Conservation (phyloP, 148 eudicot species). For the Fagopyrum esculentum region DNA sequence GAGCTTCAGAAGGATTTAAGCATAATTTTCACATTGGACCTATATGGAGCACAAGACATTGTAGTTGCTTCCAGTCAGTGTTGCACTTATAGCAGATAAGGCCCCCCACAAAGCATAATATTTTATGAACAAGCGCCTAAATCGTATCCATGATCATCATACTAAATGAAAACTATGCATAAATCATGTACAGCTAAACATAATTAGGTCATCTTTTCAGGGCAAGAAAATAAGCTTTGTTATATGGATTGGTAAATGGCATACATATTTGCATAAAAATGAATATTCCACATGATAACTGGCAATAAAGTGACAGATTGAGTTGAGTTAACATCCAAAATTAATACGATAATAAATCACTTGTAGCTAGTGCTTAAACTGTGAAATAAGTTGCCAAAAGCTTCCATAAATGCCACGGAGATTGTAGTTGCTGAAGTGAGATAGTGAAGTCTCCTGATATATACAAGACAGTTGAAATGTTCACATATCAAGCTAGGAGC, state of each 20-base stretch:
- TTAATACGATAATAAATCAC: constrained; percentile 11
- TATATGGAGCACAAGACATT: background rate
- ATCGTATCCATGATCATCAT: too few relatives aligned
- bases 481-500: background rate
- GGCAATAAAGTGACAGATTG: background rate
- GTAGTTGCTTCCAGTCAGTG: too few relatives aligned
- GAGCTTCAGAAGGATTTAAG: background rate
- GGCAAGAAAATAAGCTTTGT: background rate
- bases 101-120: too few relatives aligned
- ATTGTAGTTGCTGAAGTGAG: constrained; percentile 95
- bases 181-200: too few relatives aligned
- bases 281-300: background rate
- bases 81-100: too few relatives aligned
- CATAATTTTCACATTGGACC: background rate
- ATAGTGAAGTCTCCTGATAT: constrained; percentile 76
- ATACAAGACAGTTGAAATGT: constrained; percentile 3
- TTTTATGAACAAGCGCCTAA: too few relatives aligned
- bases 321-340: background rate
- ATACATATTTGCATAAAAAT: background rate
- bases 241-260: background rate
- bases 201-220: background rate
- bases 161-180: too few relatives aligned
- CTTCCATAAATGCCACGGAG: constrained; percentile 95
- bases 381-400: constrained; percentile 70
- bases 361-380: constrained; percentile 57